Evolutionary conservation across 768 basidiomycete genomes (phyloP).

Genomic region (Clitopilus hobsonii): DNA sequence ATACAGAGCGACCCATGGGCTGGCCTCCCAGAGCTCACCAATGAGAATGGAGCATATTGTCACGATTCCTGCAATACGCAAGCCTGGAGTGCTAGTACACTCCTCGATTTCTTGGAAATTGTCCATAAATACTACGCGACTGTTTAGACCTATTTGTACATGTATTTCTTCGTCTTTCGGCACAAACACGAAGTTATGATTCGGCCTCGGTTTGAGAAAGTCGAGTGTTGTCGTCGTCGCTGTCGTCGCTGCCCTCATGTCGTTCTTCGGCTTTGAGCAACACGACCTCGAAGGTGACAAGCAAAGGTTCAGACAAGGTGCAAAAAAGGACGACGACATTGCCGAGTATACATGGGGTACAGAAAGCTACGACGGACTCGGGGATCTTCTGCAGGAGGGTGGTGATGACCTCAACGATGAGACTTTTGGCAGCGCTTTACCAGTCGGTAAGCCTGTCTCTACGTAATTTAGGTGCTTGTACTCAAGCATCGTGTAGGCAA

Average conservation of each 20-base stretch:
- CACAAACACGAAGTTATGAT: conserved; percentile 5
- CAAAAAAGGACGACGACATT: conserved; percentile 71
- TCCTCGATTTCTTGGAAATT: conserved; percentile 83
- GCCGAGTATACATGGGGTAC: conserved; percentile 93
- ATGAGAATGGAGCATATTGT: conserved; percentile 79
- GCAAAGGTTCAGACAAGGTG: conserved; percentile 43
- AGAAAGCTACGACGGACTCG: conserved; percentile 86
- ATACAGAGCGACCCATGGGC: conserved; percentile 85
- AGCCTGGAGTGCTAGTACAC: conserved; percentile 93
- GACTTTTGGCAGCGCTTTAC: conserved; percentile 78
- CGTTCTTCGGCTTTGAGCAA: conserved; percentile 78
- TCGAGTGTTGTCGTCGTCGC: conserved; percentile 1
- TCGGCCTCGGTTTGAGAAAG: conserved; percentile 1
- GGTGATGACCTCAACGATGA: conserved; percentile 95
- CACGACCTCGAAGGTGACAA: conserved; percentile 62
- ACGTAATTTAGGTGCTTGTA: conserved; percentile 4
- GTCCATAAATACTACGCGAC: conserved; percentile 41
- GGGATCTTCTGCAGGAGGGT: conserved; percentile 81
- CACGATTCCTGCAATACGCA: conserved; percentile 89
- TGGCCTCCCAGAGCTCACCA: conserved; percentile 91
- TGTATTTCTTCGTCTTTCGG: conserved; percentile 10
- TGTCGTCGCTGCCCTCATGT: conserved; percentile 47
- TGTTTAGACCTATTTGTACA: conserved; percentile 6
- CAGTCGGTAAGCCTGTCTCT: conserved; percentile 58
- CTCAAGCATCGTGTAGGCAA: conserved; percentile 48